A percentile compares a stretch with the other conserved stretches of the same genome.
Evolutionary conservation across 176 grass and related monocot species (phyloP).

Genomic region (Tillandsia leiboldiana): DNA sequence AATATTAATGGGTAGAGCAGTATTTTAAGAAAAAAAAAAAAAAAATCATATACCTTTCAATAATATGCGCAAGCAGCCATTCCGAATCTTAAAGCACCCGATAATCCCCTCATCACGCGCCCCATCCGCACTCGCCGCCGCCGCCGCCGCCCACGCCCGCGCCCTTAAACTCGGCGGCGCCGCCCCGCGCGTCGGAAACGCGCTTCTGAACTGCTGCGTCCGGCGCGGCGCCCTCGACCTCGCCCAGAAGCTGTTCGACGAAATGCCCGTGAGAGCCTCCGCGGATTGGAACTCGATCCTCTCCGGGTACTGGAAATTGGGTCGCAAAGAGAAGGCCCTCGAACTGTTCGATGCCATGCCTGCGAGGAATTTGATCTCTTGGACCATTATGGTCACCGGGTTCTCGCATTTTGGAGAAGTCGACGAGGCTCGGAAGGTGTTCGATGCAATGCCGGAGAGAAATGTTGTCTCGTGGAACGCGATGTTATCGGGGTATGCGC

Average conservation of each 20-base stretch:
- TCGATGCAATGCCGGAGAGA: conserved; percentile 13
- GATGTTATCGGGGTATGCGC: conserved; percentile 15
- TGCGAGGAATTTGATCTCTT: neutral
- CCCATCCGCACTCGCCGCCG: too few relatives aligned
- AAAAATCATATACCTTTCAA: too few relatives aligned
- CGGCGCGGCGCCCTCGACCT: neutral
- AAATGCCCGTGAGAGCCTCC: conserved; percentile 8
- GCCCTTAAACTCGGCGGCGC: conserved; percentile 7
- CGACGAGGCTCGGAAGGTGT: conserved; percentile 4
- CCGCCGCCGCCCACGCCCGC: neutral
- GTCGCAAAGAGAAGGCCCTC: conserved; percentile 1
- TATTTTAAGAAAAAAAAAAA: too few relatives aligned
- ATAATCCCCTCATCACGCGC: too few relatives aligned
- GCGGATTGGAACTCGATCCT: conserved; percentile 21
- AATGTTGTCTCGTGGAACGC: conserved; percentile 19
- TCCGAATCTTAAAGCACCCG: too few relatives aligned
- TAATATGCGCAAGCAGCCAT: too few relatives aligned
- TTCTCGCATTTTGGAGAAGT: conserved; percentile 5
- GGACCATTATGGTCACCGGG: conserved; percentile 16
- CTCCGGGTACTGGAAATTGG: conserved; percentile 12
- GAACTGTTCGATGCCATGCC: conserved; percentile 12
- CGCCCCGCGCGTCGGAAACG: neutral
- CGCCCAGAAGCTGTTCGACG: conserved; percentile 7
- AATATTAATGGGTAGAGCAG: too few relatives aligned
- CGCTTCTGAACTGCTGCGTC: conserved; percentile 6